Evolutionary conservation across 179 eudicot genomes (phyloP).

Genomic region (Silene noctiflora): DNA sequence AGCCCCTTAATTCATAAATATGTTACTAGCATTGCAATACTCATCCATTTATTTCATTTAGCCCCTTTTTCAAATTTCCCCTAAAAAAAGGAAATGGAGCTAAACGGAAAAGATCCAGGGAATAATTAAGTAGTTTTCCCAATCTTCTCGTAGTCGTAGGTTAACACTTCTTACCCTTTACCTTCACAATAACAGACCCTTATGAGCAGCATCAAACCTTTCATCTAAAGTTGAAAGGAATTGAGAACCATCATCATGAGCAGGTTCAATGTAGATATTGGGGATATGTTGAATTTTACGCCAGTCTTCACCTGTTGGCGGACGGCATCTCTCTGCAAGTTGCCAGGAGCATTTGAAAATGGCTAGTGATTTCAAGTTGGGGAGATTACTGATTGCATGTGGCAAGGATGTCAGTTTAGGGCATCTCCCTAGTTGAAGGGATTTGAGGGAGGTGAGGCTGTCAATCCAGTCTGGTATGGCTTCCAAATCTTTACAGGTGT

Average conservation of each 20-base stretch:
- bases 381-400: slow-evolving; percentile 9
- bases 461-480: slow-evolving; percentile 22
- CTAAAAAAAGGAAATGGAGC: too few relatives aligned
- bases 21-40: too few relatives aligned
- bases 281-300: slow-evolving; percentile 17
- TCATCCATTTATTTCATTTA: too few relatives aligned
- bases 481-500: not conserved
- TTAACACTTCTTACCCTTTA: too few relatives aligned
- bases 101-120: too few relatives aligned
- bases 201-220: not conserved
- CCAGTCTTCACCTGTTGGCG: slow-evolving; percentile 19
- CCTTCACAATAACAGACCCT: not conserved
- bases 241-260: not conserved
- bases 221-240: not conserved
- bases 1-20: too few relatives aligned
- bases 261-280: not conserved
- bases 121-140: too few relatives aligned
- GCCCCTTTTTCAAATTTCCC: too few relatives aligned
- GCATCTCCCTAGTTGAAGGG: not conserved
- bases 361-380: not conserved
- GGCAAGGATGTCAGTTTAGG: slow-evolving; percentile 8
- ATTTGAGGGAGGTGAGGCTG: slow-evolving; percentile 14
- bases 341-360: not conserved
- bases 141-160: too few relatives aligned
- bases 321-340: slow-evolving; percentile 13